These are phyloP conservation scores for Penicillium carneum DNA, from an alignment of 2,329 filamentous ascomycete species.

Conservation along the genomic window DNA sequence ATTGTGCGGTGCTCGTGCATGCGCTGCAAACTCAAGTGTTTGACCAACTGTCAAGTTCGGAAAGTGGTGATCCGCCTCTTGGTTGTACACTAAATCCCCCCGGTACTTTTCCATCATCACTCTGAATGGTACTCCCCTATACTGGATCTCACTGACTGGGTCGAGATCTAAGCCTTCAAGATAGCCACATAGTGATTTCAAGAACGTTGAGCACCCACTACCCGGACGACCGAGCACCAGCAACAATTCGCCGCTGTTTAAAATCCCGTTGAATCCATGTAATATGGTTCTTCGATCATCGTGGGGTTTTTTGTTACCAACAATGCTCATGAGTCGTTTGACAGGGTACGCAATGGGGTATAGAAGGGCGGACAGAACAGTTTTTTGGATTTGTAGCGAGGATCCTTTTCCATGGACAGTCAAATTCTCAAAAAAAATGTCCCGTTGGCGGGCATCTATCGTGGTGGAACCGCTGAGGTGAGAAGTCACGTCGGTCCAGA, in stretches of 20 bases:
- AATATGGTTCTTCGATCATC: constrained; percentile 50
- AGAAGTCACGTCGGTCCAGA: background rate
- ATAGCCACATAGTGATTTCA: constrained; percentile 83
- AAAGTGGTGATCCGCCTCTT: constrained; percentile 62
- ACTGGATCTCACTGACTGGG: constrained; percentile 72
- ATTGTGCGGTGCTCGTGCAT: constrained; percentile 58
- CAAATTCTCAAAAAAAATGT: background rate
- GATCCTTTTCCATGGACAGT: background rate
- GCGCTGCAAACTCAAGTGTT: constrained; percentile 77
- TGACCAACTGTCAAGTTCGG: constrained; percentile 69
- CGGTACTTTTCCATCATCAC: constrained; percentile 70
- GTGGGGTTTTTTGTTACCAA: background rate
- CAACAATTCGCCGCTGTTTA: constrained; percentile 57
- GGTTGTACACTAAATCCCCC: constrained; percentile 44
- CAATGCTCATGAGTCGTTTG: background rate
- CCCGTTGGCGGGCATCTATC: background rate
- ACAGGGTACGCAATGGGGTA: background rate
- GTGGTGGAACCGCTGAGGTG: background rate
- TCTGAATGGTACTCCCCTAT: constrained; percentile 67
- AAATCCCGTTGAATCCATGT: constrained; percentile 58
- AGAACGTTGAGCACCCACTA: constrained; percentile 73
- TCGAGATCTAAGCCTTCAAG: constrained; percentile 50
- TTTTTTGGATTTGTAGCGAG: background rate
- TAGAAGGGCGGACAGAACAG: background rate
- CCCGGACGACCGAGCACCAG: constrained; percentile 51